Evolutionary conservation across 2,329 filamentous ascomycete species (phyloP).

Genomic region (Pyricularia pennisetigena): DNA sequence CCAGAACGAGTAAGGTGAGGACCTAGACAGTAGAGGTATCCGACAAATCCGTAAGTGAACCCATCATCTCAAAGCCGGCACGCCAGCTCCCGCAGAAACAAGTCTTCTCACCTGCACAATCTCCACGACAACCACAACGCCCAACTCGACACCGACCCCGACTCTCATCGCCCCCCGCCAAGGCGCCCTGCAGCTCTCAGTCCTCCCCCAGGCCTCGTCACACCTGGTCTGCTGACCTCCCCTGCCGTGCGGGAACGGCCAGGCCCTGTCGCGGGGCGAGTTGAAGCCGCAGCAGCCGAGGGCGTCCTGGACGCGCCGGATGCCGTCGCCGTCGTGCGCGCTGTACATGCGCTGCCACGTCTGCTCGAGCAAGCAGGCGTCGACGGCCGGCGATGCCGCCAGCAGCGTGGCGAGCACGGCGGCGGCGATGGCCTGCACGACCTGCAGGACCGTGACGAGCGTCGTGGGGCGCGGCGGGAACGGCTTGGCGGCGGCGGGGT

Average conservation of each 20-base stretch:
- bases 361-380: conserved; percentile 40
- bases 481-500: background rate
- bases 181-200: conserved; percentile 35
- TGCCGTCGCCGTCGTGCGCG: conserved; percentile 34
- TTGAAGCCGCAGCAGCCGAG: conserved; percentile 59
- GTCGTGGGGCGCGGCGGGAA: background rate
- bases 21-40: background rate
- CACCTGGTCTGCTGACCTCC: conserved; percentile 25
- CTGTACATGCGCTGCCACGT: conserved; percentile 46
- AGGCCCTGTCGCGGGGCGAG: conserved; percentile 47
- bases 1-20: background rate
- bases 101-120: conserved; percentile 45
- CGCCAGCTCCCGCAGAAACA: too few species aligned
- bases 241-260: conserved; percentile 40
- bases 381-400: conserved; percentile 19
- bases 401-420: conserved; percentile 35
- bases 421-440: conserved; percentile 19
- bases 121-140: conserved; percentile 40
- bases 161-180: conserved; percentile 48
- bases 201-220: conserved; percentile 32
- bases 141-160: conserved; percentile 44
- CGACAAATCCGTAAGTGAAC: background rate
- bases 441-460: conserved; percentile 6
- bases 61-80: conserved; percentile 19
- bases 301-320: conserved; percentile 54